A percentile compares a stretch with the other conserved stretches of the same genome.
Conservation (phyloP, 768 basidiomycete species). For the Boletus rubescentipes region DNA sequence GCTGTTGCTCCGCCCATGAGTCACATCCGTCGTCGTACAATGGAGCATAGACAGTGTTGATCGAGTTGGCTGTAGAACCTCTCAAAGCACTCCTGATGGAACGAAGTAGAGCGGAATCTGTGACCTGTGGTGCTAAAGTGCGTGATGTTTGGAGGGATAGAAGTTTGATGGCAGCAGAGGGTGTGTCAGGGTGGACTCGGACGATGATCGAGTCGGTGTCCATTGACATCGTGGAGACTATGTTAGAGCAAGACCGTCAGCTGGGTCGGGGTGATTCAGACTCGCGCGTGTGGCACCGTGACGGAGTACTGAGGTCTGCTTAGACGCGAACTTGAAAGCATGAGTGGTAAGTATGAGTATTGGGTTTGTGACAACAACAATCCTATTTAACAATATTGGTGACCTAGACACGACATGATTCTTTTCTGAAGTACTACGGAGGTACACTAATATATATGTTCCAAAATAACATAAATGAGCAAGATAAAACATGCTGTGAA, state of each 20-base stretch:
- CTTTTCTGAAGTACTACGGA: constrained; percentile 19
- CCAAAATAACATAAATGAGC: constrained; percentile 39
- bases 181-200: constrained; percentile 41
- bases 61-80: constrained; percentile 46
- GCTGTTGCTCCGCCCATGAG: constrained; percentile 55
- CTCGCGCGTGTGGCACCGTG: no score
- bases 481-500: constrained; percentile 37
- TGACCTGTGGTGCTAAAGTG: neutral
- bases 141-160: constrained; percentile 33
- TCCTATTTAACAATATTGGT: no score
- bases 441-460: constrained; percentile 33
- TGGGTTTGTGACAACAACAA: no score
- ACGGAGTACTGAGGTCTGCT: no score
- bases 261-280: no score
- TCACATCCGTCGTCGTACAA: constrained; percentile 41
- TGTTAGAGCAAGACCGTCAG: no score
- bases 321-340: no score
- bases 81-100: constrained; percentile 61
- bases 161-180: constrained; percentile 45
- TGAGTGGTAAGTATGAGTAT: no score
- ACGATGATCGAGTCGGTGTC: constrained; percentile 27
- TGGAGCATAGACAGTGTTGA: constrained; percentile 42
- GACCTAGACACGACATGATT: constrained; percentile 2
- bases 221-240: constrained; percentile 17
- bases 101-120: constrained; percentile 45